Evolutionary conservation across 176 grass and related monocot genomes (phyloP).

Genomic region (Oryza rufipogon): DNA sequence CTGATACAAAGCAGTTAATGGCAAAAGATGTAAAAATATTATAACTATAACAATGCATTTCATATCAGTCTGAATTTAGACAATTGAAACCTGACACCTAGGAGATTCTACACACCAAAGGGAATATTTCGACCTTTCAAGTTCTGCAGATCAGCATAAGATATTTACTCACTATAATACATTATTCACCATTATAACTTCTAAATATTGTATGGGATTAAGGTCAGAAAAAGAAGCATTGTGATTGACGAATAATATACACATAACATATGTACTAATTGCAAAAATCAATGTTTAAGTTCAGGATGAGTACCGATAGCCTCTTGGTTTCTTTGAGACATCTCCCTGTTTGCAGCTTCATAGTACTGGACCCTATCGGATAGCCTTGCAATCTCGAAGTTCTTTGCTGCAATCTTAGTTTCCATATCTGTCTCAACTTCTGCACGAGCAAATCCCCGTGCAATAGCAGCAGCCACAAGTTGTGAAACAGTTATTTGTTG

Average conservation of each 20-base stretch:
- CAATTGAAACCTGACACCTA: neutral
- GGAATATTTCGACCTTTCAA: neutral
- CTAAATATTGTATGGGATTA: slow-evolving; percentile 10
- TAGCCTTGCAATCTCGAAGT: slow-evolving; percentile 93
- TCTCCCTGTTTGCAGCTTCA: slow-evolving; percentile 95
- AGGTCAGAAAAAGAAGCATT: neutral
- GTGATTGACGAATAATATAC: neutral
- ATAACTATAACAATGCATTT: neutral
- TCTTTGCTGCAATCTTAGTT: slow-evolving; percentile 67
- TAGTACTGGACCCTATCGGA: slow-evolving; percentile 94
- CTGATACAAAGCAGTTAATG: neutral
- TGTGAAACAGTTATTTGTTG: slow-evolving; percentile 79
- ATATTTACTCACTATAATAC: neutral
- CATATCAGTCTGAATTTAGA: neutral
- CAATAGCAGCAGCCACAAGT: slow-evolving; percentile 71
- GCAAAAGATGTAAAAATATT: neutral
- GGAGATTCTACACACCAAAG: neutral
- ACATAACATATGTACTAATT: neutral
- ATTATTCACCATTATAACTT: neutral
- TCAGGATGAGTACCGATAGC: slow-evolving; percentile 72
- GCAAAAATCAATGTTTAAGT: slow-evolving; percentile 18
- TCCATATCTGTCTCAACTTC: slow-evolving; percentile 80
- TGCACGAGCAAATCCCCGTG: slow-evolving; percentile 57
- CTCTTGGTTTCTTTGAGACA: slow-evolving; percentile 98
- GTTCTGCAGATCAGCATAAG: neutral